Conservation (phyloP, 129 eudicot species). For the Lactuca saligna region DNA sequence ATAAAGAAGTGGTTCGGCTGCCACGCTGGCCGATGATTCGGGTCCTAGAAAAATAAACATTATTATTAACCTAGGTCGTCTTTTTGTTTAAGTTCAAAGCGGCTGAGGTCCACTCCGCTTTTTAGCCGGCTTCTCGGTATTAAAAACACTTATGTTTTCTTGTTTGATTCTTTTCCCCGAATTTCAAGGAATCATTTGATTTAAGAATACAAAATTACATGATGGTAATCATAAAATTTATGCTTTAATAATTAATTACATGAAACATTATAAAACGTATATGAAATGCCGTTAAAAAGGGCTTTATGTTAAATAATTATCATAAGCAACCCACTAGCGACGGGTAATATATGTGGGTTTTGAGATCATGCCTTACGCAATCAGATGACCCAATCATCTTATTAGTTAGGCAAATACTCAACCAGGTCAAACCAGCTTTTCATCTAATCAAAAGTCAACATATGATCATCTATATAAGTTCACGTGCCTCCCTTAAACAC, state of each 20-base stretch:
- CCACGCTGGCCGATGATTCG: slow-evolving; percentile 40
- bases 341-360: slow-evolving; percentile 20
- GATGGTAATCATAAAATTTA: too few relatives aligned
- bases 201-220: too few relatives aligned
- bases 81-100: slow-evolving; percentile 31
- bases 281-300: slow-evolving; percentile 19
- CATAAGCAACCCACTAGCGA: slow-evolving; percentile 20
- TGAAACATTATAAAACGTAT: background rate
- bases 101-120: slow-evolving; percentile 35
- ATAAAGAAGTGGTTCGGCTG: slow-evolving; percentile 24
- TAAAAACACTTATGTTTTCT: slow-evolving; percentile 17
- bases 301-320: slow-evolving; percentile 4
- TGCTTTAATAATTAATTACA: background rate
- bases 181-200: slow-evolving; percentile 7
- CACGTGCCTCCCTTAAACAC: slow-evolving; percentile 27
- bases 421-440: slow-evolving; percentile 17
- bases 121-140: slow-evolving; percentile 42
- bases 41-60: slow-evolving; percentile 31
- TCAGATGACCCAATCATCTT: slow-evolving; percentile 30
- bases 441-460: slow-evolving; percentile 29
- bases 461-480: background rate
- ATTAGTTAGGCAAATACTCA: background rate
- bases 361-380: slow-evolving; percentile 50
- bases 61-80: slow-evolving; percentile 31
- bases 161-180: slow-evolving; percentile 16